Conservation (phyloP, 805 yeast species). For the Yamadazyma ubonensis region DNA sequence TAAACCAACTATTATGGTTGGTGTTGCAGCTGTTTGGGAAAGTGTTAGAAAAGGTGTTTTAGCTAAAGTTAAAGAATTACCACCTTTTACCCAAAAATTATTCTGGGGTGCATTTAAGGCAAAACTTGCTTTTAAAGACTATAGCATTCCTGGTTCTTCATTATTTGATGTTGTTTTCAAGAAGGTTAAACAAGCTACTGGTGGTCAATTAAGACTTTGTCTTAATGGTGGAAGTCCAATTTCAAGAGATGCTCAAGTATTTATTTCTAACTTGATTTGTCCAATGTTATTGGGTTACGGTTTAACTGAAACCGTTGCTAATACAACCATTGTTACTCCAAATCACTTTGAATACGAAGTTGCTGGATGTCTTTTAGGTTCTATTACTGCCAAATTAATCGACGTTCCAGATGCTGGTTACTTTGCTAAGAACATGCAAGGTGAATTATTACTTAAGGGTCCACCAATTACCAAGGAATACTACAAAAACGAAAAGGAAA, state of each 20-base stretch:
- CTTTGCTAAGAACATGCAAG: conserved; percentile 85
- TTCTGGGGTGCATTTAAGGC: conserved; percentile 88
- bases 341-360: conserved; percentile 66
- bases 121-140: conserved; percentile 60
- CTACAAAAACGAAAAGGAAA: conserved; percentile 80
- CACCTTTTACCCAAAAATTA: conserved; percentile 66
- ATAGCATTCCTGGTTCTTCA: conserved; percentile 71
- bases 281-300: conserved; percentile 96
- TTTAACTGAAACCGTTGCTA: conserved; percentile 93
- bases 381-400: conserved; percentile 82
- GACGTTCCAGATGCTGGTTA: conserved; percentile 93
- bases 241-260: conserved; percentile 75
- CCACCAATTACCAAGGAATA: conserved; percentile 71
- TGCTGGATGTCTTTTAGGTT: conserved; percentile 80
- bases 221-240: conserved; percentile 95
- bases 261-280: conserved; percentile 70
- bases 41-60: conserved; percentile 88
- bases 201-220: conserved; percentile 73
- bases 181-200: conserved; percentile 90
- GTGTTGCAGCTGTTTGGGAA: conserved; percentile 99
- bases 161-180: conserved; percentile 80
- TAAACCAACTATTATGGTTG: conserved; percentile 93
- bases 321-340: conserved; percentile 69
- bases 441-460: conserved; percentile 85
- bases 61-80: conserved; percentile 65